Percentiles rank a stretch among this genome's conserved stretches.
These are phyloP conservation scores for Bryoglossum gracile DNA, from an alignment of 495 filamentous ascomycete genomes.

Conservation along the genomic window DNA sequence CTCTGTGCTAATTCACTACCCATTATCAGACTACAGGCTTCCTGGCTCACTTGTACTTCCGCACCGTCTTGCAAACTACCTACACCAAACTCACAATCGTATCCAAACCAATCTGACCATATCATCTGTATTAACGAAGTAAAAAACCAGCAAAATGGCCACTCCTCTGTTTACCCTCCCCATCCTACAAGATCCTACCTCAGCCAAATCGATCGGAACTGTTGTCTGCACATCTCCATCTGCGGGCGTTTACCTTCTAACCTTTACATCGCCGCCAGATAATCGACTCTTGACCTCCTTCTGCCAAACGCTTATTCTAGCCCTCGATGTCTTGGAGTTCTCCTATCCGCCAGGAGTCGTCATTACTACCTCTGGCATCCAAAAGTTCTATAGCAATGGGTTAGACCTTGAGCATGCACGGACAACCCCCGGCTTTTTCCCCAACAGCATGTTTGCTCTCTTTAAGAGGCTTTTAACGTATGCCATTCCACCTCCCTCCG, in stretches of 20 bases:
- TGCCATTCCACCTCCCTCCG: constrained; percentile 12
- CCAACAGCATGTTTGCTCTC: constrained; percentile 49
- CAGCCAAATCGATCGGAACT: constrained; percentile 68
- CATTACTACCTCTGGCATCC: constrained; percentile 63
- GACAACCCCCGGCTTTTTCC: constrained; percentile 44
- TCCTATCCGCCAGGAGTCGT: constrained; percentile 60
- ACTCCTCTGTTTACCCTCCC: constrained; percentile 23
- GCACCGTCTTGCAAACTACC: neutral
- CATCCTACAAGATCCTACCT: constrained; percentile 34
- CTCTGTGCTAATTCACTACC: too few species aligned
- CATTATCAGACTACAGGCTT: too few species aligned
- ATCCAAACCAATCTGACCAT: neutral
- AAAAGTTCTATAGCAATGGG: constrained; percentile 79
- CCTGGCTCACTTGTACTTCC: too few species aligned
- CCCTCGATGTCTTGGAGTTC: constrained; percentile 67
- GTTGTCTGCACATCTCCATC: constrained; percentile 51
- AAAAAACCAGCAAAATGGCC: constrained; percentile 22
- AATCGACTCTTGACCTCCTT: constrained; percentile 66
- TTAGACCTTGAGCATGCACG: constrained; percentile 57
- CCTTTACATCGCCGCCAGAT: constrained; percentile 61
- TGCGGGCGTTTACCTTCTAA: constrained; percentile 60
- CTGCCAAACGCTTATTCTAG: constrained; percentile 55
- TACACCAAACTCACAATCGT: neutral
- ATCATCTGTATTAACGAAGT: too few species aligned
- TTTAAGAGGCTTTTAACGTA: constrained; percentile 56